These are phyloP conservation scores for Favolaschia claudopus DNA, from an alignment of 768 basidiomycete species.

Conservation along the genomic window DNA sequence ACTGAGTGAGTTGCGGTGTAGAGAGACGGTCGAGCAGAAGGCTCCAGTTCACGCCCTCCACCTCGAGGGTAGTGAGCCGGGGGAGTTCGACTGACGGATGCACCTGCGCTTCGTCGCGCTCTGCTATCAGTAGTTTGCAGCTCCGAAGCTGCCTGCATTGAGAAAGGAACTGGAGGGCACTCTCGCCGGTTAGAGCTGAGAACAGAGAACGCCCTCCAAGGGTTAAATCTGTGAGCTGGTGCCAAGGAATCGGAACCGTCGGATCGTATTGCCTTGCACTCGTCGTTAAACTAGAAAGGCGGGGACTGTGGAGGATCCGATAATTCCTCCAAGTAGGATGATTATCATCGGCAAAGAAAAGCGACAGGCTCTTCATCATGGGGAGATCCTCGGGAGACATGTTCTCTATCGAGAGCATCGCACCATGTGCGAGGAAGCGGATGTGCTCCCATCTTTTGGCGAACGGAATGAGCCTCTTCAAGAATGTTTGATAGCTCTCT, in stretches of 20 bases:
- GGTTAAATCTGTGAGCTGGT: too few relatives aligned
- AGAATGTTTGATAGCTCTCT: not conserved
- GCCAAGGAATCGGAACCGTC: too few relatives aligned
- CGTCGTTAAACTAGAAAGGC: too few relatives aligned
- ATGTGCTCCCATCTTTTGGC: not conserved
- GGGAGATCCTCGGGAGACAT: not conserved
- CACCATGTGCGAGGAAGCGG: not conserved
- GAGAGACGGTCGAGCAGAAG: slow-evolving; percentile 3
- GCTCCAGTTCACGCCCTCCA: not conserved
- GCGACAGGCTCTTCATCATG: not conserved
- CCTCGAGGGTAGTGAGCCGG: not conserved
- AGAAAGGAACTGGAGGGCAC: too few relatives aligned
- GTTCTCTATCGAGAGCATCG: not conserved
- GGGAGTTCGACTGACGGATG: not conserved
- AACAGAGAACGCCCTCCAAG: too few relatives aligned
- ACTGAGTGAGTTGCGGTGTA: not conserved
- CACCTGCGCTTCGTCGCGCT: not conserved
- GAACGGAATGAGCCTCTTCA: not conserved
- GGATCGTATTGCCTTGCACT: too few relatives aligned
- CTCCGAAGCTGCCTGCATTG: not conserved
- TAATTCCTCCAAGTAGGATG: too few relatives aligned
- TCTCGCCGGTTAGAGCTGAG: too few relatives aligned
- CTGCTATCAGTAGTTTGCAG: not conserved
- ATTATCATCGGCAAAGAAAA: not conserved
- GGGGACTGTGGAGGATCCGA: too few relatives aligned